phyloP scores from a whole-genome alignment of 345 rosid genomes.

The Salix purpurea region DNA sequence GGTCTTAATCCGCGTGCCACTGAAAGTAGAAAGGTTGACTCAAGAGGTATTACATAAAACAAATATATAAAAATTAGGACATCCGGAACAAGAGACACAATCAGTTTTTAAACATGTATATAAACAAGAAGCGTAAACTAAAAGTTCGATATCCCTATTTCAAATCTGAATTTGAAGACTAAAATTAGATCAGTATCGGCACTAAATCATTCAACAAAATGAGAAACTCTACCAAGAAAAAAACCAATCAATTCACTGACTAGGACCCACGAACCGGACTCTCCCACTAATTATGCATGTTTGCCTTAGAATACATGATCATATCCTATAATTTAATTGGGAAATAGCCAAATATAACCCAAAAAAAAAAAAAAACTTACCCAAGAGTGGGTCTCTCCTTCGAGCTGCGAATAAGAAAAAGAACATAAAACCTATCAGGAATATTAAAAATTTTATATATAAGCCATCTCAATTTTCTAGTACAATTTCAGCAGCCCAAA shows the following conservation, averaged over 20 bases:
- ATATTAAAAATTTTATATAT: neutral
- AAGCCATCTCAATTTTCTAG: neutral
- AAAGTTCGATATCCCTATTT: neutral
- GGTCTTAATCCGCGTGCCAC: constrained; percentile 99
- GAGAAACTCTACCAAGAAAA: neutral
- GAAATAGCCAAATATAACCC: neutral
- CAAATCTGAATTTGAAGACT: neutral
- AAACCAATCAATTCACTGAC: neutral
- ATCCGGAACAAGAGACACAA: neutral
- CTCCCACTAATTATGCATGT: neutral
- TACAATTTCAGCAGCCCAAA: neutral
- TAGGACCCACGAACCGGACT: neutral
- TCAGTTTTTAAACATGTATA: neutral
- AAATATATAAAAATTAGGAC: neutral
- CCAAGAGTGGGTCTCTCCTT: constrained; percentile 41
- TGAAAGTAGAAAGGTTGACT: constrained; percentile 19
- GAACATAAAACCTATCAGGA: neutral
- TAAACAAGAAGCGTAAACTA: neutral
- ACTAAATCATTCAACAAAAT: neutral
- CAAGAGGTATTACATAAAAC: neutral
- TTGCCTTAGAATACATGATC: neutral
- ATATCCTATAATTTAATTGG: neutral
- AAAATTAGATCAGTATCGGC: neutral
- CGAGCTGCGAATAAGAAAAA: constrained; percentile 18
- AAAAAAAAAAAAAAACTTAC: constrained; percentile 2